phyloP scores from a whole-genome alignment of 1,139 yeast species.

The Wickerhamomyces sp. region DNA sequence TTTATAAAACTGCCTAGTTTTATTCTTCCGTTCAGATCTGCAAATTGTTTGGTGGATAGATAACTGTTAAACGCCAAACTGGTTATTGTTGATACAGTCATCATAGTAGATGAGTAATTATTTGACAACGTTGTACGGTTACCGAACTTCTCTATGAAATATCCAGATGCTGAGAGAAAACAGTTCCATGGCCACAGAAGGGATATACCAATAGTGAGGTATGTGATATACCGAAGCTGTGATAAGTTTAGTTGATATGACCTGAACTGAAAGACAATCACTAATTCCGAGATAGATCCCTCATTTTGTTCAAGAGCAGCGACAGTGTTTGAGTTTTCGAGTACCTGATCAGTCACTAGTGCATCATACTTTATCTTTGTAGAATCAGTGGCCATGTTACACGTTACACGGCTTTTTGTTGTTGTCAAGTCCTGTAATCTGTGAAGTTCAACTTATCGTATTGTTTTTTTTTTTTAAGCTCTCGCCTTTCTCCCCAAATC shows the following conservation, averaged over 20 bases:
- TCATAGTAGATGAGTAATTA: constrained; percentile 77
- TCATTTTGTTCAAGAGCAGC: neutral
- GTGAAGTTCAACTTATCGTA: too few relatives aligned
- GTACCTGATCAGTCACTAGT: neutral
- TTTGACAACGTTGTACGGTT: constrained; percentile 49
- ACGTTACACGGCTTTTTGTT: too few relatives aligned
- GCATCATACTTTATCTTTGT: neutral
- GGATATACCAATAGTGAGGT: constrained; percentile 67
- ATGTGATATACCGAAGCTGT: constrained; percentile 54
- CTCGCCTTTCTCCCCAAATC: too few relatives aligned
- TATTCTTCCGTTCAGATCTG: constrained; percentile 57
- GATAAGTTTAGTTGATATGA: constrained; percentile 7
- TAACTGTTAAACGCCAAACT: constrained; percentile 58
- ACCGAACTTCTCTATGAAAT: constrained; percentile 63
- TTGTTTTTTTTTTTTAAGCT: neutral
- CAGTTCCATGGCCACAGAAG: constrained; percentile 97
- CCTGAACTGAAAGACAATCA: constrained; percentile 1
- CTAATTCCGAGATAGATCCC: neutral
- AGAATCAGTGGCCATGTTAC: neutral
- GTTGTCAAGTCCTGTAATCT: too few relatives aligned
- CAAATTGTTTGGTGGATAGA: constrained; percentile 71
- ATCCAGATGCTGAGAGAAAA: constrained; percentile 79
- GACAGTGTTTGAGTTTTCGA: neutral
- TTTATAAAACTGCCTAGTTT: constrained; percentile 28
- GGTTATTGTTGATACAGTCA: constrained; percentile 79